Evolutionary conservation across 148 eudicot genomes (phyloP).

Genomic region (Cornus kousa): DNA sequence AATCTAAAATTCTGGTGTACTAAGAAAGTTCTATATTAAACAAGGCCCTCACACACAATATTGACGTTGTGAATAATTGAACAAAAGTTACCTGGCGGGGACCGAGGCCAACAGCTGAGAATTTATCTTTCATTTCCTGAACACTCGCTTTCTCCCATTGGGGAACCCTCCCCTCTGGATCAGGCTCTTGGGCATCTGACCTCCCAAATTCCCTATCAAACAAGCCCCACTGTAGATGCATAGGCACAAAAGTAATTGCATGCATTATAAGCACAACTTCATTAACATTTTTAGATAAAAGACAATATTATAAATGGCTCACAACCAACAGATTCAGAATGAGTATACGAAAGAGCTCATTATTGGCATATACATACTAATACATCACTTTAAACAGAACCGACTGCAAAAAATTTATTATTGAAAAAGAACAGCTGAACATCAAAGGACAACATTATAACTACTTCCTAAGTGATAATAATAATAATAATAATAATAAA

Average conservation of each 20-base stretch:
- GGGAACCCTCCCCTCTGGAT: conserved; percentile 96
- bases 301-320: conserved; percentile 1
- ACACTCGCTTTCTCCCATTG: conserved; percentile 82
- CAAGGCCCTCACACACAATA: neutral
- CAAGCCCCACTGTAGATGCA: conserved; percentile 69
- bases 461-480: no score
- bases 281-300: neutral
- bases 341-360: neutral
- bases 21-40: neutral
- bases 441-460: no score
- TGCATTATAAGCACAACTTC: conserved; percentile 13
- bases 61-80: neutral
- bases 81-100: conserved; percentile 76
- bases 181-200: conserved; percentile 80
- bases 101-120: conserved; percentile 66
- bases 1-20: neutral
- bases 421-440: no score
- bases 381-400: neutral
- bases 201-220: conserved; percentile 87
- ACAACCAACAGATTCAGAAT: neutral
- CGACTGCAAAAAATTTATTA: no score
- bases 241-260: conserved; percentile 1
- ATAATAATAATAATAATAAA: no score
- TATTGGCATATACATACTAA: neutral
- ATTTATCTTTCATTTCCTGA: conserved; percentile 93